Base-by-base conservation (phyloP, 2,329 filamentous ascomycete genomes). In the Colletotrichum noveboracense region DNA sequence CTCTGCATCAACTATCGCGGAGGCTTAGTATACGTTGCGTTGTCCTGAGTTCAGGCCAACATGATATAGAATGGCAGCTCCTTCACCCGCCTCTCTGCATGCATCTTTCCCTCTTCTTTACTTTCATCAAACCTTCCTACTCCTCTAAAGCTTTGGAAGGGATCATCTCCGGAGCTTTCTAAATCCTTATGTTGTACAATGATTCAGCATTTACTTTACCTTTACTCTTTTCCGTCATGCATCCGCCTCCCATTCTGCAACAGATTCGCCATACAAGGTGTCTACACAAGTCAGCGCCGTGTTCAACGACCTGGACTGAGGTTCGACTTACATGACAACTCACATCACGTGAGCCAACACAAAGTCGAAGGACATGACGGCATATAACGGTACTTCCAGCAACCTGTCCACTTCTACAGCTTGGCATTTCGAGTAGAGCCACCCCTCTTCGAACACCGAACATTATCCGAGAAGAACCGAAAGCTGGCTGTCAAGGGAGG, bases 131-230 rank as follows among this genome's bases (percentile, higher is more conserved):
- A 16, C 14, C 34, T 38, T 34, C 13, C 32, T 34, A 14, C 2
- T 14, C 32, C 2, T 34, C 13, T 6, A 7, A 36, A 6, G 6
- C 6, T 36, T 14, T 36, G 34, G 34, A 14, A 3, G 14, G 14
- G 14, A 18, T 38, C 14, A 0, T 8, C 7, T 38, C 38, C 12
- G 10, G 18, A 43, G 38, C 8, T 43, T 43, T n/a, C 0, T 6
- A 43, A n/a, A 0, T 43, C 0, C 38, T 43, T 12, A 10, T 1
- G 0, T 3, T 43, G 0, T 10, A 3, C 9, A 3, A 10, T 43
- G 18, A 43, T 43, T 43, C 38, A 9, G 1, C 38, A 6, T 3
- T 10, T 2, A 1, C 38, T 10, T n/a, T n/a, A n/a, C 9, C 8
- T 8, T 5, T 18, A 43, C 16, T 9, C 34, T 7, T 16, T 8